phyloP scores from a whole-genome alignment of 108 stramenopile species.

The Cyclotella distinguenda region DNA sequence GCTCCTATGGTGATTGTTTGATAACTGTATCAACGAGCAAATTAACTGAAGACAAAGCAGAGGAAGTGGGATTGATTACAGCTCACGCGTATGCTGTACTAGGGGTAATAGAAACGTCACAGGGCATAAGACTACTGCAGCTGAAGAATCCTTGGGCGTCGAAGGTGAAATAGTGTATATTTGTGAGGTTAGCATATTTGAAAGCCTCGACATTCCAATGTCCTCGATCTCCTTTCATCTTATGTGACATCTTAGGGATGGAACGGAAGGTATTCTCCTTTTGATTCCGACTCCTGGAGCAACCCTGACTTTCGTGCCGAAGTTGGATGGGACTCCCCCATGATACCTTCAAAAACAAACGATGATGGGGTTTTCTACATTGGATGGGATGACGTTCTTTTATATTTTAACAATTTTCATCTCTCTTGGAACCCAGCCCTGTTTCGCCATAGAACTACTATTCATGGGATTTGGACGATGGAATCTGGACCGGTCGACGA shows the following conservation, averaged over 20 bases:
- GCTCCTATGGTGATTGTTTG: slow-evolving; percentile 83
- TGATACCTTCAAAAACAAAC: slow-evolving; percentile 43
- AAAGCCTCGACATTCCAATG: no score
- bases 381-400: slow-evolving; percentile 73
- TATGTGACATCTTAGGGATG: slow-evolving; percentile 42
- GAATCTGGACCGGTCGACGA: slow-evolving; percentile 62
- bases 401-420: slow-evolving; percentile 77
- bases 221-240: neutral
- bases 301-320: slow-evolving; percentile 49
- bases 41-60: slow-evolving; percentile 62
- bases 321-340: slow-evolving; percentile 60
- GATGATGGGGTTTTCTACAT: slow-evolving; percentile 94
- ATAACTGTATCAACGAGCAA: slow-evolving; percentile 80
- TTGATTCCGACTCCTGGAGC: slow-evolving; percentile 54
- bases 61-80: slow-evolving; percentile 78
- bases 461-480: slow-evolving; percentile 66
- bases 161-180: slow-evolving; percentile 18
- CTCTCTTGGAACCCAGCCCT: slow-evolving; percentile 74
- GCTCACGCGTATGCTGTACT: slow-evolving; percentile 93
- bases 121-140: slow-evolving; percentile 65
- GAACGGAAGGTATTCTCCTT: slow-evolving; percentile 61
- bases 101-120: slow-evolving; percentile 60
- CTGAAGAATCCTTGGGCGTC: slow-evolving; percentile 94
- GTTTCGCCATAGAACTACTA: slow-evolving; percentile 44
- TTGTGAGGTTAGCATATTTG: no score